Evolutionary conservation across 1,284 basidiomycete species (phyloP).

Genomic region (Neotropicomus parvogracilis): DNA sequence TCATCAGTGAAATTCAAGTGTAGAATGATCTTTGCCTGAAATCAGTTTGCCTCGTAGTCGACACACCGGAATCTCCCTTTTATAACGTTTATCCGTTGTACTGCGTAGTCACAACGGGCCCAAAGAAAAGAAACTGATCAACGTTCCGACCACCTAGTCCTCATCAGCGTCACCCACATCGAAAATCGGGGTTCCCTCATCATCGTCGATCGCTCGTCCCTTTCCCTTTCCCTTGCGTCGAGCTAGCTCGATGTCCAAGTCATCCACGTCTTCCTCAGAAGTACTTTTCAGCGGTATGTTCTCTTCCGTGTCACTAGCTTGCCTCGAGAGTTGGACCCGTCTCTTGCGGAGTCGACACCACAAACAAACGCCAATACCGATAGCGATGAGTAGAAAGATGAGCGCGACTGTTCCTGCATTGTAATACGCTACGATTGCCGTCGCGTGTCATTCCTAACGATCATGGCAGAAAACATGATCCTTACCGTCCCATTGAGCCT

Average conservation of each 20-base stretch:
- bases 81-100: background rate
- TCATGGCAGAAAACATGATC: background rate
- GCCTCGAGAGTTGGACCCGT: slow-evolving; percentile 40
- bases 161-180: slow-evolving; percentile 49
- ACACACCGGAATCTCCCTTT: background rate
- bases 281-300: slow-evolving; percentile 47
- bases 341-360: slow-evolving; percentile 62
- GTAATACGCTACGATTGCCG: slow-evolving; percentile 66
- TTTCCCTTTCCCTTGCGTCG: slow-evolving; percentile 40
- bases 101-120: background rate
- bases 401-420: slow-evolving; percentile 87
- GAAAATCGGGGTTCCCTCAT: slow-evolving; percentile 37
- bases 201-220: slow-evolving; percentile 33
- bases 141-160: slow-evolving; percentile 10
- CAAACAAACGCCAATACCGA: slow-evolving; percentile 69
- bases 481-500: slow-evolving; percentile 83
- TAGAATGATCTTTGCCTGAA: slow-evolving; percentile 7
- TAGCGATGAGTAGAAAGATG: slow-evolving; percentile 71
- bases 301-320: slow-evolving; percentile 41
- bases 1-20: slow-evolving; percentile 64
- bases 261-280: slow-evolving; percentile 34
- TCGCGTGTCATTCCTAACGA: background rate
- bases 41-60: background rate
- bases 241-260: slow-evolving; percentile 31
- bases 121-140: background rate